Base-by-base conservation (phyloP, 345 rosid genomes). In the Eucalyptus polybractea region DNA sequence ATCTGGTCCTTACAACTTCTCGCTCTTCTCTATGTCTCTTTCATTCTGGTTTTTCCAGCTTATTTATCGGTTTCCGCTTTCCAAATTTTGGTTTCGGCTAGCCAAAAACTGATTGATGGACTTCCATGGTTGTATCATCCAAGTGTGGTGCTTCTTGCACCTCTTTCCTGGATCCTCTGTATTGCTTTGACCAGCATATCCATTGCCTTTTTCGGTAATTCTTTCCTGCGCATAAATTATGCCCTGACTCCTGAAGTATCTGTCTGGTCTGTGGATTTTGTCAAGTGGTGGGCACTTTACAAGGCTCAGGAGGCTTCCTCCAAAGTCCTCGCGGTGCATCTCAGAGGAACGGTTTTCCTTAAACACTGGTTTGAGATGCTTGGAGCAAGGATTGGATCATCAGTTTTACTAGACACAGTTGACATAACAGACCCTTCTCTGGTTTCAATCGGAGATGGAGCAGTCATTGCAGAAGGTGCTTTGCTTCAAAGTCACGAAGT, bases 251-350 rank as follows among this genome's bases (percentile, higher is more conserved):
- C 93, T 60, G 94, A 94, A 86, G 81, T 92, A 50, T 90, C 95
- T 69, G 91, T 95, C 53, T 95, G 95, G 95, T 95, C 96, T 29
- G 11, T 86, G 29, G 93, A 94, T 85, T 95, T 94, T 87, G 93
- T 95, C 11, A 95, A 92, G 91, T 95, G 96, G 97, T 95, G 95
- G 97, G 95, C 96, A 69, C 96, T 95, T 45, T 95, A 94, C 90
- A 95, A 94, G 90, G 94, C 89, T 56, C 95, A 94, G 86, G 94
- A 94, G 89, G 90, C 90, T 89, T 89, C 97, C 87, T 93, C 95
- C 6, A 94, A 90, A 90, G 95, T 94, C 87, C 91, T 95, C 80
- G 96, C 97, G 21, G 95, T 90, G 62, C 94, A 95, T 90, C 91
- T 94, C 89, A 93, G 95, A 90, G 97, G 96, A 76, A 94, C 96